Evolutionary conservation across 192 early-diverging fungal species (phyloP).

Genomic region (Mortierella hygrophila): DNA sequence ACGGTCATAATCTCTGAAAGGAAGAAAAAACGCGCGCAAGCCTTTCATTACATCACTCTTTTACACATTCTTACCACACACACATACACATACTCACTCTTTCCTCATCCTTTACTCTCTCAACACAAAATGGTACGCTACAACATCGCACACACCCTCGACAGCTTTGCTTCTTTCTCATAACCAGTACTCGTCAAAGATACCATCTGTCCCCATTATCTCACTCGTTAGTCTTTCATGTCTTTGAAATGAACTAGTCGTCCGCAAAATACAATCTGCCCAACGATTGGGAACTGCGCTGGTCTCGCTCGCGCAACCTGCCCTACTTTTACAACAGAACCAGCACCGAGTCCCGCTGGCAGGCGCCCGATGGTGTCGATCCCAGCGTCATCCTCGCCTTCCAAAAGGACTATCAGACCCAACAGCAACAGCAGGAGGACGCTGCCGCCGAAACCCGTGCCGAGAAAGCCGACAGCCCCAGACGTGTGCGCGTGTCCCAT

Average conservation of each 20-base stretch:
- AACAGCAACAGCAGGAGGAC: constrained; percentile 21
- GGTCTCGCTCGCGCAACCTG: constrained; percentile 73
- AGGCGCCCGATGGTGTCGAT: constrained; percentile 69
- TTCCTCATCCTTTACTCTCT: neutral
- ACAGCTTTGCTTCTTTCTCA: neutral
- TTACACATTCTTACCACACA: neutral
- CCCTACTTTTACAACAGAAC: constrained; percentile 85
- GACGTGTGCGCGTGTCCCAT: constrained; percentile 85
- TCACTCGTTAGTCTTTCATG: neutral
- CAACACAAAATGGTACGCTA: constrained; percentile 12
- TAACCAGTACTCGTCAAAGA: neutral
- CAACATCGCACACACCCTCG: neutral
- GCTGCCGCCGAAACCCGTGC: neutral
- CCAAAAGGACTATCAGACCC: constrained; percentile 55
- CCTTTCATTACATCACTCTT: neutral
- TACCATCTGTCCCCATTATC: neutral
- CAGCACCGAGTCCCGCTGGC: constrained; percentile 83
- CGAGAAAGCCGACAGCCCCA: constrained; percentile 2
- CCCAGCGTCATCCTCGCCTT: constrained; percentile 35
- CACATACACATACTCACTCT: neutral
- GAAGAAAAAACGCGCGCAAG: neutral
- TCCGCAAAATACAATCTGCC: constrained; percentile 62
- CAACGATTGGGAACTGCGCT: constrained; percentile 78
- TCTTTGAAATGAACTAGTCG: constrained; percentile 1
- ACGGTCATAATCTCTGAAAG: neutral